Evolutionary conservation across 768 basidiomycete species (phyloP), one percentile per base, ranked within the genome.

Genomic region (Suillus plorans): DNA sequence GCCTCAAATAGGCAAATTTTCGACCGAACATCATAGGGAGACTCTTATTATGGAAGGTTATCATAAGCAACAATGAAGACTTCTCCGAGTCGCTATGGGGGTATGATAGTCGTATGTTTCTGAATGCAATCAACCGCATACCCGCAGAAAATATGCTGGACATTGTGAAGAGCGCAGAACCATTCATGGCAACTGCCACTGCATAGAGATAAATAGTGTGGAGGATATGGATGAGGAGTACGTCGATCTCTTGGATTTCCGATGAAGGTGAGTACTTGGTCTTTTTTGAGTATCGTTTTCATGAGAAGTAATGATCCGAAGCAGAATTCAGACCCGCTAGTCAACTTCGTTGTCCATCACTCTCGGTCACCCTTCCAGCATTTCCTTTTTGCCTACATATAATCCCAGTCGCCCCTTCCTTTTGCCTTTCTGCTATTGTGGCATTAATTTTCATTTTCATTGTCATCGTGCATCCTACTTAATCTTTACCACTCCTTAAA

Each of bases 61-160:
- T 18, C 20, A 59, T 37, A 2, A 25, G 36, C 8, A 16, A n/a
- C 42, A n/a, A 39, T 14, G 36, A 59, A 5, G 14, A 6, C 13
- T 59, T 59, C 57, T 37, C 10, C 18, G 57, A 59, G 39, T n/a
- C 18, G n/a, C 36, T 59, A n/a, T 59, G 57, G 57, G 31, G 57
- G n/a, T 36, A 36, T 20, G 42, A 59, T 37, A 59, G 20, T 13
- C 36, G 34, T 34, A 42, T 36, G 34, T 59, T 59, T 42, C n/a
- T 59, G 36, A 42, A 20, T 8, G 37, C 57, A n/a, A 60, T 60
- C 42, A 45, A 31, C 28, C 28, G 42, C 31, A 28, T 60, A 16
- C 47, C 41, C 5, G 28, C 18, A 2, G 36, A 60, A 16, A 42
- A 60, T 13, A 31, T 60, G 28, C 16, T n/a, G 41, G 47, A 20